Percentiles rank a stretch among this genome's conserved stretches.
These are phyloP conservation scores for Salinomyces thailandicus DNA, from an alignment of 2,329 filamentous ascomycete genomes.

Conservation along the genomic window DNA sequence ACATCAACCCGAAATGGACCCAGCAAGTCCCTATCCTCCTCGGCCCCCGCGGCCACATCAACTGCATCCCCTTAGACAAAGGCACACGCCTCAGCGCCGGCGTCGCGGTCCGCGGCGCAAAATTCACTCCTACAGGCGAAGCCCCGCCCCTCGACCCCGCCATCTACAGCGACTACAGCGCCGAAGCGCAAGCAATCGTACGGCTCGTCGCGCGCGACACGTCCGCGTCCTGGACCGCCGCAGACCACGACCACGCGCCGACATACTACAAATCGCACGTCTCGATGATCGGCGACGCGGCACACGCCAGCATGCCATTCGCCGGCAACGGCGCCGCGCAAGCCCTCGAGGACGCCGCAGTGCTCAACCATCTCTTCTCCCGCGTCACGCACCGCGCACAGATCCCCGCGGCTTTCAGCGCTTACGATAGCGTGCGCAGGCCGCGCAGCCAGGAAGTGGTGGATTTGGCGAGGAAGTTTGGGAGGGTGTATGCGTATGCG, in stretches of 20 bases:
- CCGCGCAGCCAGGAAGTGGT: slow-evolving; percentile 23
- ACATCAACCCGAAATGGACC: slow-evolving; percentile 23
- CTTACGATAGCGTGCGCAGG: slow-evolving; percentile 20
- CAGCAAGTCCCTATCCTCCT: slow-evolving; percentile 23
- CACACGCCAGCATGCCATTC: slow-evolving; percentile 30
- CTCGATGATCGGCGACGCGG: slow-evolving; percentile 30
- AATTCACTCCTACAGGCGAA: slow-evolving; percentile 10
- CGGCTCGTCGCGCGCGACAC: slow-evolving; percentile 20
- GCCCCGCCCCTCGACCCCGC: slow-evolving; percentile 15
- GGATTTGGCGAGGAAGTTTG: slow-evolving; percentile 22
- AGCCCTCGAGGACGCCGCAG: slow-evolving; percentile 30
- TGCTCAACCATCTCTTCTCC: slow-evolving; percentile 25
- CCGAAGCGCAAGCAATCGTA: slow-evolving; percentile 20
- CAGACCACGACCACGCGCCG: slow-evolving; percentile 27
- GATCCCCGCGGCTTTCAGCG: slow-evolving; percentile 17
- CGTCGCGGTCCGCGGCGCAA: slow-evolving; percentile 19
- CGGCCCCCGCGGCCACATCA: slow-evolving; percentile 23
- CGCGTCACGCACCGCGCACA: slow-evolving; percentile 8
- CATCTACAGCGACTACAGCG: slow-evolving; percentile 18
- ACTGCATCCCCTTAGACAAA: slow-evolving; percentile 24
- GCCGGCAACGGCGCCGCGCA: slow-evolving; percentile 29
- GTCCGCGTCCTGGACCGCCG: slow-evolving; percentile 21
- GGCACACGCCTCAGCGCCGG: slow-evolving; percentile 21
- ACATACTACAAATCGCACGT: slow-evolving; percentile 21
- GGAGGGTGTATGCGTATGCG: slow-evolving; percentile 22